A percentile compares a stretch with the other conserved stretches of the same genome.
Conservation (phyloP, 352 stramenopile genomes). For the Globisporangium carolinianum region DNA sequence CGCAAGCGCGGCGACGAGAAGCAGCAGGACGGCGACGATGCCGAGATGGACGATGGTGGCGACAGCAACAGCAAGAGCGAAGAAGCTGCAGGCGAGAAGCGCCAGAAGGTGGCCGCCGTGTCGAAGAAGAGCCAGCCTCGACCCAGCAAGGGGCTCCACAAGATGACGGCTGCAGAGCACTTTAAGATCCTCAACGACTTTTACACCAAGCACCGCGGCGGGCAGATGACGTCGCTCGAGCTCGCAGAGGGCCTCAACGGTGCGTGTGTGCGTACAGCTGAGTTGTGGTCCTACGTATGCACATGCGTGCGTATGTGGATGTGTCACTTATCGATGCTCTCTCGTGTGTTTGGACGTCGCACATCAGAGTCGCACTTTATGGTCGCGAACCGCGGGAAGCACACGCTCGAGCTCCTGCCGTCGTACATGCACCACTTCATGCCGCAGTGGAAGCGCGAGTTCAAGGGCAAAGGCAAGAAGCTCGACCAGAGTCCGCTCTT, state of each 20-base stretch:
- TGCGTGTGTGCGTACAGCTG: slow-evolving; percentile 13
- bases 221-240: slow-evolving; percentile 78
- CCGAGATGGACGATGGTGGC: slow-evolving; percentile 7
- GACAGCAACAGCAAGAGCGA: slow-evolving; percentile 10
- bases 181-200: slow-evolving; percentile 80
- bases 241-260: slow-evolving; percentile 71
- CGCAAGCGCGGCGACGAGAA: slow-evolving; percentile 29
- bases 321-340: neutral
- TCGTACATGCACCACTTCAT: slow-evolving; percentile 72
- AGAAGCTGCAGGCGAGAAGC: slow-evolving; percentile 28
- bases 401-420: slow-evolving; percentile 64
- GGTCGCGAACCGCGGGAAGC: slow-evolving; percentile 59
- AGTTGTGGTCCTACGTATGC: neutral
- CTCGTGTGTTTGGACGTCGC: slow-evolving; percentile 1
- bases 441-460: slow-evolving; percentile 71
- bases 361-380: slow-evolving; percentile 60
- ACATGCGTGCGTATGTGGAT: neutral
- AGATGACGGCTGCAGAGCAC: slow-evolving; percentile 67
- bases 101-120: slow-evolving; percentile 30
- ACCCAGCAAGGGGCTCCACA: slow-evolving; percentile 65
- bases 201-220: slow-evolving; percentile 69
- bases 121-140: slow-evolving; percentile 14
- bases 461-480: slow-evolving; percentile 65
- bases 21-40: slow-evolving; percentile 12
- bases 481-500: slow-evolving; percentile 89